These are phyloP conservation scores for Asterochloris sp. DNA, from an alignment of 139 green algal genomes.

Conservation along the genomic window DNA sequence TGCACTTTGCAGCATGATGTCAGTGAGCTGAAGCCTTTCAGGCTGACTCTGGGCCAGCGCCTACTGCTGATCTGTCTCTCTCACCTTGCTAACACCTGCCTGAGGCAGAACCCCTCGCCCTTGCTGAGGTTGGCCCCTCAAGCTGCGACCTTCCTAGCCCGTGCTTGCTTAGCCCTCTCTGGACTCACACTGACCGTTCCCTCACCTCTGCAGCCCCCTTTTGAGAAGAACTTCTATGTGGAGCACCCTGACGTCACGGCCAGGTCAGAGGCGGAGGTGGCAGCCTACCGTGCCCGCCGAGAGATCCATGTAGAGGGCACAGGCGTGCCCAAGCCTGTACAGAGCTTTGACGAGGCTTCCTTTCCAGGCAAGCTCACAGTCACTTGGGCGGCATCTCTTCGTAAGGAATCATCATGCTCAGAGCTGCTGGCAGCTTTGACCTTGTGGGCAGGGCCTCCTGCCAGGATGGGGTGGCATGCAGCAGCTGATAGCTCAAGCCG, in stretches of 20 bases:
- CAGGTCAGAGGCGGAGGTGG: slow-evolving; percentile 61
- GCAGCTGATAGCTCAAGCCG: background rate
- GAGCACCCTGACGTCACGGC: slow-evolving; percentile 81
- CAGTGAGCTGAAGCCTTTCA: too few relatives aligned
- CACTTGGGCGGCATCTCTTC: too few relatives aligned
- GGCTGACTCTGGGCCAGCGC: too few relatives aligned
- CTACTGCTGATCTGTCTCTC: slow-evolving; percentile 15
- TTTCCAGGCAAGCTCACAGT: slow-evolving; percentile 50
- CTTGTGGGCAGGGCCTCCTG: too few relatives aligned
- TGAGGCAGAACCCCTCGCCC: background rate
- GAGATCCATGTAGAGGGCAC: slow-evolving; percentile 65
- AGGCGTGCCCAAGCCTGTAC: slow-evolving; percentile 63
- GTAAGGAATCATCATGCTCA: too few relatives aligned
- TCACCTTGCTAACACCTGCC: background rate
- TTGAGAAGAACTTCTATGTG: slow-evolving; percentile 94
- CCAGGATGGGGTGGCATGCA: background rate
- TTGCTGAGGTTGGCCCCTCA: background rate
- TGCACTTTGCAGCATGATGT: too few relatives aligned
- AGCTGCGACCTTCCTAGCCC: background rate
- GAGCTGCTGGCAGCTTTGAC: too few relatives aligned
- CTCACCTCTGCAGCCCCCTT: slow-evolving; percentile 24
- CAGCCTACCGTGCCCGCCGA: slow-evolving; percentile 56
- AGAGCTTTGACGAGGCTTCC: slow-evolving; percentile 75
- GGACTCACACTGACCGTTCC: background rate
- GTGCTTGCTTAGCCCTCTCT: background rate